Conservation (phyloP, 2,329 filamentous ascomycete genomes). For the Rutstroemia sp. region DNA sequence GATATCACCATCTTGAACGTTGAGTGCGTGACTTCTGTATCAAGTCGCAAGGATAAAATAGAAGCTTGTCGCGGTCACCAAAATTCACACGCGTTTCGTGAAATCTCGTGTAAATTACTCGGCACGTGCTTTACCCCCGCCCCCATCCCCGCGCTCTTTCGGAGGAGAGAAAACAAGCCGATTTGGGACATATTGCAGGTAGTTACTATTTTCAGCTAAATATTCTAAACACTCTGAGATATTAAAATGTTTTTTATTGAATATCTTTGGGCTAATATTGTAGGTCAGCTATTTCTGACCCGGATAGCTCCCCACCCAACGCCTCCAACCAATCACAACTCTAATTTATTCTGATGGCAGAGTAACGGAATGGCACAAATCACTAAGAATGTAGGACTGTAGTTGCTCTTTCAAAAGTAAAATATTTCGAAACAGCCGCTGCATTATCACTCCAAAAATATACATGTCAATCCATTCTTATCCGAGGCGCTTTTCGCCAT, state of each 20-base stretch:
- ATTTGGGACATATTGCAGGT: too few species aligned
- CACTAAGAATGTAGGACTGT: background rate
- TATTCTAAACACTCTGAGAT: too few species aligned
- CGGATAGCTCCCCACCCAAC: too few species aligned
- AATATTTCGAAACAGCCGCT: background rate
- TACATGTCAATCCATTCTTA: background rate
- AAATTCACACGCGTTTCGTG: conserved; percentile 5
- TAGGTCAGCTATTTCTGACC: too few species aligned
- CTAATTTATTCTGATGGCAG: background rate
- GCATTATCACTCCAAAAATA: background rate
- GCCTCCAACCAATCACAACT: background rate
- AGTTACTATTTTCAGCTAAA: too few species aligned
- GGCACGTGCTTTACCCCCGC: background rate
- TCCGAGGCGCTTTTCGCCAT: background rate
- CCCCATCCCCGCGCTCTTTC: background rate
- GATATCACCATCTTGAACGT: background rate
- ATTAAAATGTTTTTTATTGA: too few species aligned
- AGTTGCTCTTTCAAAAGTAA: background rate
- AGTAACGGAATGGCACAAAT: background rate
- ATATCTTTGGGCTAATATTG: too few species aligned
- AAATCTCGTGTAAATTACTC: conserved; percentile 9
- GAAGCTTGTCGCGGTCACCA: background rate
- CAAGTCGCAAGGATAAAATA: background rate
- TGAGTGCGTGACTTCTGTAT: background rate
- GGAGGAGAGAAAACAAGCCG: too few species aligned